A percentile compares a stretch with the other conserved stretches of the same genome.
These are phyloP conservation scores for Cokeromyces recurvatus DNA, from an alignment of 371 early-diverging fungal species.

Conservation along the genomic window DNA sequence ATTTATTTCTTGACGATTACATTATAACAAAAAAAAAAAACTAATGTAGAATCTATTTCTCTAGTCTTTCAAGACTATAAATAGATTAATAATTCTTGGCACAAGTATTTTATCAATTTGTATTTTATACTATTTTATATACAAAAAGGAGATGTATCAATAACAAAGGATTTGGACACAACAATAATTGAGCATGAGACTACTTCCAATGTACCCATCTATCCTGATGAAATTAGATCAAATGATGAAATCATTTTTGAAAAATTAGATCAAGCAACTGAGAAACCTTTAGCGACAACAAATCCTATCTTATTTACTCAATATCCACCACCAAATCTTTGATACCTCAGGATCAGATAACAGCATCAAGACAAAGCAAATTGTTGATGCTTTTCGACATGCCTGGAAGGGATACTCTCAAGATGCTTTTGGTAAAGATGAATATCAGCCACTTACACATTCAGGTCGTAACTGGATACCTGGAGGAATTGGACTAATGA, in stretches of 20 bases:
- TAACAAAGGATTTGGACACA: too few species aligned
- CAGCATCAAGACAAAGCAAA: constrained; percentile 37
- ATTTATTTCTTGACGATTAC: too few species aligned
- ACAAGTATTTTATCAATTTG: neutral
- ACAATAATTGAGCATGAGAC: too few species aligned
- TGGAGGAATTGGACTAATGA: constrained; percentile 70
- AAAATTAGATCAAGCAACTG: neutral
- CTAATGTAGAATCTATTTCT: constrained; percentile 4
- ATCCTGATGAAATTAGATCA: neutral
- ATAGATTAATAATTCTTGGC: neutral
- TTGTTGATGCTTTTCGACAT: constrained; percentile 56
- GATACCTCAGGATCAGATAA: constrained; percentile 7
- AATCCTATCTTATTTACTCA: constrained; percentile 22
- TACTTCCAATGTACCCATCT: too few species aligned
- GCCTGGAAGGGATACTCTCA: constrained; percentile 77
- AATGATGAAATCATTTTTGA: neutral
- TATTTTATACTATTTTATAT: neutral
- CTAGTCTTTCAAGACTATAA: neutral
- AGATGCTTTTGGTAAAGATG: constrained; percentile 83
- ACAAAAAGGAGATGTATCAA: neutral
- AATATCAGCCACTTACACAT: constrained; percentile 73
- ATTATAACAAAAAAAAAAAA: too few species aligned
- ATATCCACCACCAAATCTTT: constrained; percentile 18
- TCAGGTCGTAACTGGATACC: constrained; percentile 46
- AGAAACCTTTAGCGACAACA: neutral